Percentiles rank a stretch among this genome's conserved stretches.
Conservation (phyloP, 177 flowering plant species). For the Vitis hybrid region DNA sequence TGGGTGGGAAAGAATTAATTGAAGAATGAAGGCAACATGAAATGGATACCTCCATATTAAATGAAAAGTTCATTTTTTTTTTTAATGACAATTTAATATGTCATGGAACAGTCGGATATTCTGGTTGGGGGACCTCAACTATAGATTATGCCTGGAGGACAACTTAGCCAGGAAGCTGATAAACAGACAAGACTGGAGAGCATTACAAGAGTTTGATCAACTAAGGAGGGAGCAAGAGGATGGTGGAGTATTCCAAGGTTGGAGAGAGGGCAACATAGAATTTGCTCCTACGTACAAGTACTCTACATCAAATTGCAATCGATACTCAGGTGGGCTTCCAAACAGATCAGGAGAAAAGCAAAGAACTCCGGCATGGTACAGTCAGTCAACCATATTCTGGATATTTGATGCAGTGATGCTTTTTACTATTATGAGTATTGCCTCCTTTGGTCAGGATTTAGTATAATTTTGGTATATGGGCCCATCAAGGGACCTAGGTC, state of each 20-base stretch:
- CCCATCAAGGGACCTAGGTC: not conserved
- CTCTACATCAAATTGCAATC: conserved; percentile 45
- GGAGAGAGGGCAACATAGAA: conserved; percentile 65
- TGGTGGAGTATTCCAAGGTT: conserved; percentile 77
- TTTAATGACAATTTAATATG: conserved; percentile 1
- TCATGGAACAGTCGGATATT: conserved; percentile 61
- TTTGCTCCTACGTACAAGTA: conserved; percentile 78
- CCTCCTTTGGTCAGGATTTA: not conserved
- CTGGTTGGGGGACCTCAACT: conserved; percentile 85
- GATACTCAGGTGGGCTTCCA: conserved; percentile 63
- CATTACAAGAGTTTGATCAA: conserved; percentile 62
- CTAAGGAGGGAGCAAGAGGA: conserved; percentile 46
- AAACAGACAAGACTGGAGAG: conserved; percentile 57
- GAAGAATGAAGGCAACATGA: not conserved
- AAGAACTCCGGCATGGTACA: conserved; percentile 78
- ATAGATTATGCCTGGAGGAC: conserved; percentile 61
- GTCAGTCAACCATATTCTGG: not conserved
- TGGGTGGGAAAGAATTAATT: too few relatives aligned
- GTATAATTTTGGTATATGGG: not conserved
- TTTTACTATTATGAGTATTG: not conserved
- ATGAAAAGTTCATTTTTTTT: not conserved
- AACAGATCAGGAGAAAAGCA: conserved; percentile 64
- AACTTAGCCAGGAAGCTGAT: conserved; percentile 43
- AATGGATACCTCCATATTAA: not conserved
- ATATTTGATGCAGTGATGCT: not conserved